Evolutionary conservation across 495 filamentous ascomycete genomes (phyloP), one percentile per base, ranked within the genome.

Genomic region (Saxophila tyrrhenica): DNA sequence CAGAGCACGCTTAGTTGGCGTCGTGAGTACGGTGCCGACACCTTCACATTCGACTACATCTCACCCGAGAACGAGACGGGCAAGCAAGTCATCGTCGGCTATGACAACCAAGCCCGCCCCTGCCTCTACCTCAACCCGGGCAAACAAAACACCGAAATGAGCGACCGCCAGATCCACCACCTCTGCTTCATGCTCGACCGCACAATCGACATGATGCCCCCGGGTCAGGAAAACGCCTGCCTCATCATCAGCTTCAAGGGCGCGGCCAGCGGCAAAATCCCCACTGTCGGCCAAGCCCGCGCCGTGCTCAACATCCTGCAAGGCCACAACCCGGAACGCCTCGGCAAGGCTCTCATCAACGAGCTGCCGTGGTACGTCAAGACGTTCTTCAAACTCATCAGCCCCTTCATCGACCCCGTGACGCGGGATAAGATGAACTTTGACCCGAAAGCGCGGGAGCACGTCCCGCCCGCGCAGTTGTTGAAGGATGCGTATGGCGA

Each of bases 141-240:
- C 22, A 83, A 84, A 46, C 92, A 98, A 68, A 98, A 98, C 69
- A 98, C 92, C 2, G 78, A 89, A 60, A 79, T 79, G 67, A 85
- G 81, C 54, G 85, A 89, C n/a, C 80, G 87, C 63, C 92, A 98
- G 68, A 78, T 96, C 22, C 81, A 98, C 66, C 90, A 96, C 66
- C 76, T 98, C 43, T 89, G 96, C 39, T 98, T 80, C 67, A 95
- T 95, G 88, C 70, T 98, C 42, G 92, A 98, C 73, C 79, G 87
- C 22, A 80, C 84, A 19, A 81, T 96, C 61, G 89, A 95, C 54
- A 66, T 96, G 29, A 90, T 94, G 82, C 79, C 82, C 0, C 78
- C 92, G 1, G 82, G 84, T 11, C 86, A 92, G 63, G 92, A 95
- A 69, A 89, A 81, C 1, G 67, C 94, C 43, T 83, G 87, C 8